Percentiles rank a stretch among this genome's conserved stretches.
phyloP scores from a whole-genome alignment of 257 asterid genomes.

The Solanum piurae region DNA sequence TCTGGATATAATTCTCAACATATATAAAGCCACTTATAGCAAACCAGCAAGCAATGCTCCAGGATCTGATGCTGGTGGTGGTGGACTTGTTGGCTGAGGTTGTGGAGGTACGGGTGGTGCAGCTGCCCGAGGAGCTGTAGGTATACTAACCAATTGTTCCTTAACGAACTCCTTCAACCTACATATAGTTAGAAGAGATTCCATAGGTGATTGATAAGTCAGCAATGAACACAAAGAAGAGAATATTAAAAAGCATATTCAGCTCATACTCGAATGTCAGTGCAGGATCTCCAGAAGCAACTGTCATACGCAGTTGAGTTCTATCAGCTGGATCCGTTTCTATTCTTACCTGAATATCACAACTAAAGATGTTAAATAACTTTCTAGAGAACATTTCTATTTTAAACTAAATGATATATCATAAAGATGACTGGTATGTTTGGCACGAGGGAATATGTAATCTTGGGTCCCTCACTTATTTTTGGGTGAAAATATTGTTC shows the following conservation, averaged over 20 bases:
- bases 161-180: constrained; percentile 82
- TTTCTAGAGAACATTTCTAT: neutral
- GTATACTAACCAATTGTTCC: constrained; percentile 61
- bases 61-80: constrained; percentile 51
- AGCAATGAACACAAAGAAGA: neutral
- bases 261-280: constrained; percentile 70
- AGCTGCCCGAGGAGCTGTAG: constrained; percentile 38
- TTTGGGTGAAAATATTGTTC: neutral
- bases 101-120: constrained; percentile 35
- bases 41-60: constrained; percentile 80
- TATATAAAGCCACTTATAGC: constrained; percentile 25
- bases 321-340: constrained; percentile 98
- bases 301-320: constrained; percentile 82
- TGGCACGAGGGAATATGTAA: neutral
- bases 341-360: constrained; percentile 51
- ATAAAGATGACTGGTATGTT: neutral
- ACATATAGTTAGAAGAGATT: neutral
- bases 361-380: neutral
- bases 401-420: neutral
- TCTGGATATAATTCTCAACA: neutral
- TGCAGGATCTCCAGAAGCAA: constrained; percentile 80
- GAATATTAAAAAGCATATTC: neutral
- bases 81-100: constrained; percentile 37
- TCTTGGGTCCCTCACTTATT: neutral
- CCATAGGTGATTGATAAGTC: neutral